Percentiles rank a stretch among this genome's conserved stretches.
These are phyloP conservation scores for Globisporangium nagaii DNA, from an alignment of 352 stramenopile genomes.

Conservation along the genomic window DNA sequence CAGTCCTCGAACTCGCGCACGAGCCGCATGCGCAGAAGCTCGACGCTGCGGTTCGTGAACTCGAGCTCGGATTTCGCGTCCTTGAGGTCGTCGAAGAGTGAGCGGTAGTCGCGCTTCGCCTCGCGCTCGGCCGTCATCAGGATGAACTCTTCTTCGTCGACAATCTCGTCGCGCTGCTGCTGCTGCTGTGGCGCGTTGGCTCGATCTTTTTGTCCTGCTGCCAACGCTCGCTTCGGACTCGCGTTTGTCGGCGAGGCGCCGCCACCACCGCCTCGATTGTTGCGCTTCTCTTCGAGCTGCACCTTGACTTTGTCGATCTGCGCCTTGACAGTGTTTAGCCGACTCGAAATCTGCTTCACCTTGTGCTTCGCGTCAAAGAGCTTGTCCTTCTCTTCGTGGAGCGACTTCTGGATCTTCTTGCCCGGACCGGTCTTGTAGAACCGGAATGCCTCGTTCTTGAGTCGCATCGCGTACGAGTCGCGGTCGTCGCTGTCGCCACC, in stretches of 20 bases:
- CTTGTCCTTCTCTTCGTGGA: constrained; percentile 74
- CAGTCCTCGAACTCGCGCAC: constrained; percentile 83
- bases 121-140: constrained; percentile 81
- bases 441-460: constrained; percentile 71
- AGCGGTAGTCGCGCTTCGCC: constrained; percentile 81
- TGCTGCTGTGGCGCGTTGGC: not conserved
- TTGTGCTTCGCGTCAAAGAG: constrained; percentile 67
- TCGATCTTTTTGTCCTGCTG: not conserved
- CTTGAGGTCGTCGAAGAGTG: constrained; percentile 81
- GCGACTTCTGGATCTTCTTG: constrained; percentile 47
- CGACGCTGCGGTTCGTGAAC: constrained; percentile 57
- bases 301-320: constrained; percentile 63
- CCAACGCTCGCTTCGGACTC: not conserved
- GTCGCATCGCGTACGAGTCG: constrained; percentile 14
- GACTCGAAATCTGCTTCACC: constrained; percentile 59
- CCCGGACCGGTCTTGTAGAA: constrained; percentile 55
- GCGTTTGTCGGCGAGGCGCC: constrained; percentile 2
- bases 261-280: constrained; percentile 14
- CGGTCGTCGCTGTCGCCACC: constrained; percentile 12
- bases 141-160: constrained; percentile 92
- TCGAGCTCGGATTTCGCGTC: constrained; percentile 69
- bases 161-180: constrained; percentile 60
- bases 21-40: constrained; percentile 70
- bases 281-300: constrained; percentile 65
- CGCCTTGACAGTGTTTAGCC: constrained; percentile 76